Evolutionary conservation across 2,329 filamentous ascomycete genomes (phyloP).

Genomic region (Calonectria ilicicola): DNA sequence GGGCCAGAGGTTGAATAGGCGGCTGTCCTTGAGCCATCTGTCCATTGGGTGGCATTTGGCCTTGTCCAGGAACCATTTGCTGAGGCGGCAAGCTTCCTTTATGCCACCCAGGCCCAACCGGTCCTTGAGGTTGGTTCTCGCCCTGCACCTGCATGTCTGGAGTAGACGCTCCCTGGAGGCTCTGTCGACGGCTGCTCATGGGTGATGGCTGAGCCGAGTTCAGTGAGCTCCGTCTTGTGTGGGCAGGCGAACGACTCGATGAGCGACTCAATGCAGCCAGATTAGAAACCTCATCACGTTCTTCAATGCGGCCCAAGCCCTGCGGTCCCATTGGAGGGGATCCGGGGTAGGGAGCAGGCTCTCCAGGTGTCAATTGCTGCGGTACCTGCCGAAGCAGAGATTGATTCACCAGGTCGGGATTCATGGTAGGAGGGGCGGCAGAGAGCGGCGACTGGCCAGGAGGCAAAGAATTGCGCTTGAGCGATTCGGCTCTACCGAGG

Average conservation of each 20-base stretch:
- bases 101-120: slow-evolving; percentile 3
- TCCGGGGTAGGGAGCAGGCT: neutral
- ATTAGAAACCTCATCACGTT: slow-evolving; percentile 37
- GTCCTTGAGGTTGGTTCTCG: slow-evolving; percentile 17
- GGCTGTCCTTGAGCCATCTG: slow-evolving; percentile 14
- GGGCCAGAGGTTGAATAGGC: slow-evolving; percentile 10
- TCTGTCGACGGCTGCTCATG: slow-evolving; percentile 34
- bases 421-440: slow-evolving; percentile 8
- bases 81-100: slow-evolving; percentile 14
- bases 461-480: slow-evolving; percentile 36
- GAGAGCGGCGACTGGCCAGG: slow-evolving; percentile 33
- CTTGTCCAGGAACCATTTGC: slow-evolving; percentile 10
- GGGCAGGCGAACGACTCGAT: slow-evolving; percentile 27
- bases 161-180: slow-evolving; percentile 27
- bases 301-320: slow-evolving; percentile 40
- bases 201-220: slow-evolving; percentile 34
- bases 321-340: slow-evolving; percentile 23
- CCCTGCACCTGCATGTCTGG: neutral
- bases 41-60: neutral
- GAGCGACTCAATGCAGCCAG: slow-evolving; percentile 29
- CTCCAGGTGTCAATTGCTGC: slow-evolving; percentile 3
- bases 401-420: slow-evolving; percentile 8
- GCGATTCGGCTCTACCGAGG: slow-evolving; percentile 29
- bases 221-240: slow-evolving; percentile 30
- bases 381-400: slow-evolving; percentile 29